A percentile compares a stretch with the other conserved stretches of the same genome.
Evolutionary conservation across 768 basidiomycete genomes (phyloP).

Genomic region (Leucosporidium yakuticum): DNA sequence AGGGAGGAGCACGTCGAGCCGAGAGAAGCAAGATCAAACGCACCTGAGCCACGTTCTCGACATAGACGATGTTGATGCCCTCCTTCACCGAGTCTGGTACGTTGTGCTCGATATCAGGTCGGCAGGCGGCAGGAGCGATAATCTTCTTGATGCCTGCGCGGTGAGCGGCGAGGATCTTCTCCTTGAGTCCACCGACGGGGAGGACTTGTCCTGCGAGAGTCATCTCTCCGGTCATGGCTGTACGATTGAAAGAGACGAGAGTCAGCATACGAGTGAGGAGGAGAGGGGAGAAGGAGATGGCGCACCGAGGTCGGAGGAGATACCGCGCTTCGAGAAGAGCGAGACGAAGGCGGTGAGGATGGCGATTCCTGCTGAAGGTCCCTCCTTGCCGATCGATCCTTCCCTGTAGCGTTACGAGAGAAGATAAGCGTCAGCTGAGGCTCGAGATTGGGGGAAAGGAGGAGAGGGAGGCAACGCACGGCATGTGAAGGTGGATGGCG

Average conservation of each 20-base stretch:
- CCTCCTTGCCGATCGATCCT: slow-evolving; percentile 44
- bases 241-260: not conserved
- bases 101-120: slow-evolving; percentile 93
- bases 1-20: too few relatives aligned
- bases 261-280: not conserved
- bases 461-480: slow-evolving; percentile 53
- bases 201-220: slow-evolving; percentile 92
- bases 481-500: slow-evolving; percentile 96
- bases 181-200: slow-evolving; percentile 88
- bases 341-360: slow-evolving; percentile 85
- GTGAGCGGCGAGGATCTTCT: slow-evolving; percentile 91
- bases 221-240: slow-evolving; percentile 98
- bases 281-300: slow-evolving; percentile 12
- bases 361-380: slow-evolving; percentile 93
- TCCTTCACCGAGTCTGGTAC: slow-evolving; percentile 93
- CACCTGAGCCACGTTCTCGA: slow-evolving; percentile 80
- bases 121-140: slow-evolving; percentile 77
- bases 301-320: slow-evolving; percentile 55
- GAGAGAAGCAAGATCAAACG: slow-evolving; percentile 69
- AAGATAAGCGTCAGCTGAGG: not conserved
- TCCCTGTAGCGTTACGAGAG: slow-evolving; percentile 4
- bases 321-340: slow-evolving; percentile 63
- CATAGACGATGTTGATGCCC: slow-evolving; percentile 90
- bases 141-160: slow-evolving; percentile 93
- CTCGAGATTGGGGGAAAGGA: slow-evolving; percentile 52